Conservation (phyloP, 2,329 filamentous ascomycete species). For the Trichoderma cornu-damae region DNA sequence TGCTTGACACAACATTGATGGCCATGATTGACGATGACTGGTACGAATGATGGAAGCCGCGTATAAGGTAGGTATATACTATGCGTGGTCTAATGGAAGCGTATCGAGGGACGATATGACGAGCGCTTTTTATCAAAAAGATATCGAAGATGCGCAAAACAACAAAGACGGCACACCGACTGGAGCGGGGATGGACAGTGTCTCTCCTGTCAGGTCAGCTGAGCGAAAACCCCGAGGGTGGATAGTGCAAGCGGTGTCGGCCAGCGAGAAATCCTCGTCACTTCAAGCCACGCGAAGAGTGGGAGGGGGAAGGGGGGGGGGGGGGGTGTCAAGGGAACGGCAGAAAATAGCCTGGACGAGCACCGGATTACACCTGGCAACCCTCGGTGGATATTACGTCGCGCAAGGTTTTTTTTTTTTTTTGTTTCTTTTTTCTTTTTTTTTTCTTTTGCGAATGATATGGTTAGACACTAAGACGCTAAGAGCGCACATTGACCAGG, state of each 20-base stretch:
- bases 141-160: neutral
- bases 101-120: neutral
- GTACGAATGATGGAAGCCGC: neutral
- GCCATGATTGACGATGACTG: constrained; percentile 31
- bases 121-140: neutral
- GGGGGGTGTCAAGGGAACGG: constrained; percentile 9
- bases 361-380: constrained; percentile 23
- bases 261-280: constrained; percentile 19
- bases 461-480: constrained; percentile 29
- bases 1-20: constrained; percentile 31
- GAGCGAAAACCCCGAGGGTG: constrained; percentile 14
- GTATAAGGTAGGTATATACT: constrained; percentile 9
- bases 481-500: constrained; percentile 14
- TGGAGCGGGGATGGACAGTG: constrained; percentile 26
- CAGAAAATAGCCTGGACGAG: constrained; percentile 19
- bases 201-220: constrained; percentile 23
- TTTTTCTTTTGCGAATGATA: too few relatives aligned
- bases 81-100: neutral
- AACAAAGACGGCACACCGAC: constrained; percentile 26
- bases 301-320: too few relatives aligned
- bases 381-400: constrained; percentile 24
- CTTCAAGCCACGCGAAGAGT: neutral
- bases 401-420: constrained; percentile 25
- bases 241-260: constrained; percentile 17
- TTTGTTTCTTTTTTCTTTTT: too few relatives aligned